Conservation (phyloP, 306 rosid species). For the Hippophae rhamnoides region DNA sequence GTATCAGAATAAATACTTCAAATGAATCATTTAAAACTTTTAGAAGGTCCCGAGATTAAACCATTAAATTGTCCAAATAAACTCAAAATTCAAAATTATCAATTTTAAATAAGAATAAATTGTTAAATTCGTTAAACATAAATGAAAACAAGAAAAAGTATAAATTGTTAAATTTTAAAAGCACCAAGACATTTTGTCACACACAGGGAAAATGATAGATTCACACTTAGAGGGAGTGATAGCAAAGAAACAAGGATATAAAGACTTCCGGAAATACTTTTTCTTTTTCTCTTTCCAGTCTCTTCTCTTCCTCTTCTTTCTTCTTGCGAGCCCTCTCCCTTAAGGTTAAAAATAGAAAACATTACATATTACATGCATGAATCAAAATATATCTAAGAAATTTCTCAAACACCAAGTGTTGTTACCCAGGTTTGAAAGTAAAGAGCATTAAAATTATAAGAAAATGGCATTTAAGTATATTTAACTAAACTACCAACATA, state of each 20-base stretch:
- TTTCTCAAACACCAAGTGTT: conserved; percentile 4
- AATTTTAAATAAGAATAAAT: too few species aligned
- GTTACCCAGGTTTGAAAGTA: neutral
- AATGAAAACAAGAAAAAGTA: too few species aligned
- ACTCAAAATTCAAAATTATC: too few species aligned
- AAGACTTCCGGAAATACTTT: conserved; percentile 41
- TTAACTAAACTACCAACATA: too few species aligned
- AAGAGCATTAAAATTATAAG: neutral
- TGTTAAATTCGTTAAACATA: too few species aligned
- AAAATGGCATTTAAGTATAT: too few species aligned
- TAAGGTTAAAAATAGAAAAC: conserved; percentile 14
- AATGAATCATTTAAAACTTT: too few species aligned
- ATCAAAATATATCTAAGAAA: conserved; percentile 6
- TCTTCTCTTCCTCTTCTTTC: conserved; percentile 97
- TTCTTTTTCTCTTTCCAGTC: conserved; percentile 73
- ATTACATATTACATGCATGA: conserved; percentile 3
- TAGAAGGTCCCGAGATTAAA: too few species aligned
- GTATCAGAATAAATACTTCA: too few species aligned
- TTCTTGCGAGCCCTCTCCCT: conserved; percentile 98
- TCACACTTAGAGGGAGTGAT: conserved; percentile 1
- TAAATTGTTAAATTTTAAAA: too few species aligned
- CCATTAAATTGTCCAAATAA: too few species aligned
- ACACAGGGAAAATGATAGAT: neutral
- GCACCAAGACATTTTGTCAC: neutral
- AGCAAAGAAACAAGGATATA: conserved; percentile 12